phyloP scores from a whole-genome alignment of 371 early-diverging fungal species.

The Apophysomyces ossiformis region DNA sequence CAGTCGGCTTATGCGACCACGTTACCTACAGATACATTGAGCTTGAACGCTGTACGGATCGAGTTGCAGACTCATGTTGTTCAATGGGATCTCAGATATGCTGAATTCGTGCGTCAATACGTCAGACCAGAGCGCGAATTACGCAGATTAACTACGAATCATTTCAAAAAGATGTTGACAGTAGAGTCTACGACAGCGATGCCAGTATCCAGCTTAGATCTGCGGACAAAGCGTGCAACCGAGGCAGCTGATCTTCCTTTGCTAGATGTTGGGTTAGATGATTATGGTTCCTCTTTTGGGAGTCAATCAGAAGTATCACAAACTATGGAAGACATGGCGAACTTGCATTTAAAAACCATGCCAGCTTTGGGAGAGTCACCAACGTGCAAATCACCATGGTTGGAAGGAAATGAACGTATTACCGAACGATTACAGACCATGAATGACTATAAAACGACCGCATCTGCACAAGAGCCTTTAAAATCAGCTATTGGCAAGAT shows the following conservation, averaged over 20 bases:
- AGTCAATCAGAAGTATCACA: neutral
- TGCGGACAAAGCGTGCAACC: constrained; percentile 44
- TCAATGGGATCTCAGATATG: constrained; percentile 84
- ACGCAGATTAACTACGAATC: constrained; percentile 60
- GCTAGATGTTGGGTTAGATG: constrained; percentile 45
- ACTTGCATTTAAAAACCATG: neutral
- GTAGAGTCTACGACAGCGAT: constrained; percentile 27
- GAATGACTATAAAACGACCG: neutral
- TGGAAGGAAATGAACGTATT: constrained; percentile 21
- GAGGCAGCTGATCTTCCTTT: constrained; percentile 48
- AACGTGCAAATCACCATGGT: constrained; percentile 16
- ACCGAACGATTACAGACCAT: constrained; percentile 15
- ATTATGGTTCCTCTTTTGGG: neutral
- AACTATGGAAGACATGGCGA: constrained; percentile 7
- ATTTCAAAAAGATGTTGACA: constrained; percentile 67
- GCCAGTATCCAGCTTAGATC: constrained; percentile 33
- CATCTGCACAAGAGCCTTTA: neutral
- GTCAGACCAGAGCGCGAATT: constrained; percentile 79
- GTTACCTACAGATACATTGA: constrained; percentile 76
- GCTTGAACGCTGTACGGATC: constrained; percentile 75
- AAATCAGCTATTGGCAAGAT: neutral
- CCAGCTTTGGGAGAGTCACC: constrained; percentile 23
- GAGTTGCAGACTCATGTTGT: constrained; percentile 78
- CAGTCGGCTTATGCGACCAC: constrained; percentile 81
- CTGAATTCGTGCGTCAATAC: constrained; percentile 72